These are phyloP conservation scores for Wickerhamiella brachini DNA, from an alignment of 805 yeast genomes.

Conservation along the genomic window DNA sequence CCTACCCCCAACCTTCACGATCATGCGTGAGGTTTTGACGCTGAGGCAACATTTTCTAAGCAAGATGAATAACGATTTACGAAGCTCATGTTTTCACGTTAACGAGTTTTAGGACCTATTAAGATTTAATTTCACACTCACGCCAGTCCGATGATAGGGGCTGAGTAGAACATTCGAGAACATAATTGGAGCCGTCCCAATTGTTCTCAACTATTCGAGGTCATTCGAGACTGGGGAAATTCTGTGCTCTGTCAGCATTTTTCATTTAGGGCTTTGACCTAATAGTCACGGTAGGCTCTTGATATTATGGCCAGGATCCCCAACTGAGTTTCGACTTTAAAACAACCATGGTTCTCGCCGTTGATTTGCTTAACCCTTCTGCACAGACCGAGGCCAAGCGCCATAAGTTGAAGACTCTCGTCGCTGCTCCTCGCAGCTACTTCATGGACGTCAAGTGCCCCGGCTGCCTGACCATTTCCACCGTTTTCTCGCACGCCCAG, in stretches of 20 bases:
- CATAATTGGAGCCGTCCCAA: not conserved
- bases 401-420: constrained; percentile 96
- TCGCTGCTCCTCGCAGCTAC: constrained; percentile 95
- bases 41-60: not conserved
- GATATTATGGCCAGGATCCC: not conserved
- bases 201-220: not conserved
- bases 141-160: too few species aligned
- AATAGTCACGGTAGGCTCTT: not conserved
- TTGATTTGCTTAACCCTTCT: constrained; percentile 96
- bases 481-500: constrained; percentile 99
- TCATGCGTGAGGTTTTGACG: not conserved
- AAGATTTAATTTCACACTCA: too few species aligned
- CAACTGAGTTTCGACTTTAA: not conserved
- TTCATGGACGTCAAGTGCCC: constrained; percentile 99
- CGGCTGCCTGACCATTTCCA: constrained; percentile 98
- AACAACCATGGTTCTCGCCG: constrained; percentile 72
- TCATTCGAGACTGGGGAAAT: not conserved
- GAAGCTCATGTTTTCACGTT: not conserved
- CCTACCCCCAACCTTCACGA: too few species aligned
- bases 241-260: not conserved
- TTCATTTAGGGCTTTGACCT: constrained; percentile 1
- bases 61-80: not conserved
- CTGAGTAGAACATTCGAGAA: not conserved
- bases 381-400: constrained; percentile 92
- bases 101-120: not conserved